Evolutionary conservation across 768 basidiomycete species (phyloP), one percentile per base, ranked within the genome.

Genomic region (Crepidotus variabilis): DNA sequence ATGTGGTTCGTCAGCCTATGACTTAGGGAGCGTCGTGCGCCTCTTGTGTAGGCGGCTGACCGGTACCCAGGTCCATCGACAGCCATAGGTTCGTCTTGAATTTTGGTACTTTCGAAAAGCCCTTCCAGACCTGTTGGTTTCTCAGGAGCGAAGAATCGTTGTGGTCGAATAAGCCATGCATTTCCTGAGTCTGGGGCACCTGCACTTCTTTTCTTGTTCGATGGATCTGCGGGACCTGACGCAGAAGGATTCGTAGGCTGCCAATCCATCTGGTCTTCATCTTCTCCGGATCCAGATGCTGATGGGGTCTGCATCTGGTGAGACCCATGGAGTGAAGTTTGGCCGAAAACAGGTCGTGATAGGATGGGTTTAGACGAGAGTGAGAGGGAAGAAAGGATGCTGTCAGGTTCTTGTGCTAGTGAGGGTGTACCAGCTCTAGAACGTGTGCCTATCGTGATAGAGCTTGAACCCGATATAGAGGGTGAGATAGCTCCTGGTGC

Each of bases 131-230:
- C 89, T 0, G 89, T 92, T 0, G 88, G 87, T 58, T 83, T 80
- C 66, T 90, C 88, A 0, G 88, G 89, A 14, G 87, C 80, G 61
- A 90, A 92, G 65, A 90, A 92, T 13, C 79, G 78, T 61, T 90
- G 89, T 2, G 86, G 88, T 4, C 83, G 81, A 50, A 92, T 63
- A 83, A 80, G 85, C 22, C 47, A 47, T 23, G 72, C 68, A 7
- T 74, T 74, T 52, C 80, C 76, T 18, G 78, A 70, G 14, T 71
- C 63, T 6, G 36, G 65, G 59, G 45, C 59, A 52, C 7, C 56
- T 58, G 47, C 47, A 49, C 14, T n/a, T 14, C 9, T 7, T 45
- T 24, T 49, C 1, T 61, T 72, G 63, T 57, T 57, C 51, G 54
- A 55, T 52, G 24, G 63, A 64, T 22, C 61, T 57, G 51, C 62